Evolutionary conservation across 2,329 filamentous ascomycete species (phyloP).

Genomic region (Colletotrichum tanaceti): DNA sequence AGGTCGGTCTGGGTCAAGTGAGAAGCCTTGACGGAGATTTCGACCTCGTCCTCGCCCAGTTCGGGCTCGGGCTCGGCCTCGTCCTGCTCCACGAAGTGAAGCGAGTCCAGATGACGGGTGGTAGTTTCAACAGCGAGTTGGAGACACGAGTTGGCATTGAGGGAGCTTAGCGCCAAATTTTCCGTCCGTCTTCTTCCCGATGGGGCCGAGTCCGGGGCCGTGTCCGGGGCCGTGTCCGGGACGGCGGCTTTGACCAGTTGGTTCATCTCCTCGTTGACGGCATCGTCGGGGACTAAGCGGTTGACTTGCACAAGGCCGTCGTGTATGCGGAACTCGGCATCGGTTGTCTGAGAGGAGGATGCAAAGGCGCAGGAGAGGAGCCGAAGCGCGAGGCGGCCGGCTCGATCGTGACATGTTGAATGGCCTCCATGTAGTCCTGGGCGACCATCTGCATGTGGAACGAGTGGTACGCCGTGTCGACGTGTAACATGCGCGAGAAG

Average conservation of each 20-base stretch:
- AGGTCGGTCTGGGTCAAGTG: slow-evolving; percentile 45
- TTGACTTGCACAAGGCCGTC: not conserved
- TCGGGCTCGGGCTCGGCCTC: not conserved
- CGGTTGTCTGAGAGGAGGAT: not conserved
- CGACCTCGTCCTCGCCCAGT: slow-evolving; percentile 39
- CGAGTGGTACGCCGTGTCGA: slow-evolving; percentile 27
- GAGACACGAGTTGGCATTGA: not conserved
- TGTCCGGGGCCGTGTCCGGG: too few species aligned
- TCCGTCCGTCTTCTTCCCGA: not conserved
- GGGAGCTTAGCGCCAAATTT: not conserved
- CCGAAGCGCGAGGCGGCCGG: not conserved
- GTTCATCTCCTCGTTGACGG: not conserved
- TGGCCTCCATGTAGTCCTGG: slow-evolving; percentile 5
- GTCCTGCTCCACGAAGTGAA: slow-evolving; percentile 1
- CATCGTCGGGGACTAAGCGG: not conserved
- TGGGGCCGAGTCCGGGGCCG: not conserved
- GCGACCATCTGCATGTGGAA: slow-evolving; percentile 12
- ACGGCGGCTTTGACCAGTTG: not conserved
- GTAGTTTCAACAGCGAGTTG: not conserved
- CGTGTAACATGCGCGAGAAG: slow-evolving; percentile 10
- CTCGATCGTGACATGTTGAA: not conserved
- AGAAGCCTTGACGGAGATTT: slow-evolving; percentile 45
- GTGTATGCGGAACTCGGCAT: not conserved
- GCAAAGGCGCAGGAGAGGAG: not conserved
- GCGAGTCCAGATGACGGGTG: not conserved